Evolutionary conservation across 371 early-diverging fungal genomes (phyloP).

Genomic region (Mucor piriformis): DNA sequence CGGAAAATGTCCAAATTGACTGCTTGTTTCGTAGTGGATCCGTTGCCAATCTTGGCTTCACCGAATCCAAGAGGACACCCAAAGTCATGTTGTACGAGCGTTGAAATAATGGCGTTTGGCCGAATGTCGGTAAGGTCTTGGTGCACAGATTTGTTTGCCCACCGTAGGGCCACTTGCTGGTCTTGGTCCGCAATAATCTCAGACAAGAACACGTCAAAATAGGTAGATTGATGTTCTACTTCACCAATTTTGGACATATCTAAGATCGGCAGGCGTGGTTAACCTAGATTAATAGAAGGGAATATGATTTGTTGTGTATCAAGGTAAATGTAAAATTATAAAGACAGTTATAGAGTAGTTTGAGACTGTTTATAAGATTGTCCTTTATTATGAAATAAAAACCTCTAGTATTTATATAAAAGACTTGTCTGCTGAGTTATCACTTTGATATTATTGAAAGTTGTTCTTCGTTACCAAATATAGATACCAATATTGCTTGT

Average conservation of each 20-base stretch:
- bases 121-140: slow-evolving; percentile 18
- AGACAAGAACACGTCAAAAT: slow-evolving; percentile 17
- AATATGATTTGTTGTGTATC: slow-evolving; percentile 26
- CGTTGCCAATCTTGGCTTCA: slow-evolving; percentile 24
- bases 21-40: slow-evolving; percentile 24
- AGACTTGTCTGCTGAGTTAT: no score
- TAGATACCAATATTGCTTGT: no score
- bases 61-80: slow-evolving; percentile 24
- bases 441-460: no score
- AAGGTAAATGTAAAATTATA: no score
- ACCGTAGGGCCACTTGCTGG: slow-evolving; percentile 12
- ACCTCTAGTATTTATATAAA: no score
- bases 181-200: slow-evolving; percentile 22
- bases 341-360: no score
- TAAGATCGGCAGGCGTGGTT: slow-evolving; percentile 18
- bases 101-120: slow-evolving; percentile 21
- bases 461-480: no score
- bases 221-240: slow-evolving; percentile 21
- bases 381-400: no score
- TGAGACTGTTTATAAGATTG: no score
- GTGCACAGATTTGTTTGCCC: slow-evolving; percentile 18
- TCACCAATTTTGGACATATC: slow-evolving; percentile 19
- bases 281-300: slow-evolving; percentile 25
- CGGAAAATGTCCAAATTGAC: slow-evolving; percentile 24
- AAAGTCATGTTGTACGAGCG: slow-evolving; percentile 22